phyloP scores from a whole-genome alignment of 495 filamentous ascomycete species.

The Xylaria acuta region DNA sequence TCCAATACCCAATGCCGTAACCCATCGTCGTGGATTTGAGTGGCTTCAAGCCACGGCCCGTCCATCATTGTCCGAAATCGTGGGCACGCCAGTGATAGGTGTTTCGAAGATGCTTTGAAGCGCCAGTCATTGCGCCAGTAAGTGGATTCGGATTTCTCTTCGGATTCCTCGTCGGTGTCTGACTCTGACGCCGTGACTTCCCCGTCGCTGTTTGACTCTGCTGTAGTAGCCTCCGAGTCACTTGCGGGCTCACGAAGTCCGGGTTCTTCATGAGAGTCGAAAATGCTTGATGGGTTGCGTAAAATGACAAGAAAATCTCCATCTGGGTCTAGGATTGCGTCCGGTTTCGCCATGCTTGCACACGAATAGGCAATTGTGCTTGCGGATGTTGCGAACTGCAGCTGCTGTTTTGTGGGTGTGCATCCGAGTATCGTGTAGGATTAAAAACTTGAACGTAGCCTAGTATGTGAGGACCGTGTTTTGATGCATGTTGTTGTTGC shows the following conservation, averaged over 20 bases:
- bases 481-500: neutral
- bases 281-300: neutral
- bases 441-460: neutral
- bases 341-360: neutral
- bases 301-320: slow-evolving; percentile 7
- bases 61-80: slow-evolving; percentile 49
- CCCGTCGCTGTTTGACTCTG: neutral
- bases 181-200: too few relatives aligned
- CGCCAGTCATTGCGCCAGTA: neutral
- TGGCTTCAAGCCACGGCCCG: slow-evolving; percentile 47
- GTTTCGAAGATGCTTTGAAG: slow-evolving; percentile 58
- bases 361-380: neutral
- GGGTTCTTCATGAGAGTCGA: neutral
- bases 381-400: neutral
- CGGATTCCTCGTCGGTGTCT: too few relatives aligned
- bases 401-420: neutral
- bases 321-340: neutral
- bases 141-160: neutral
- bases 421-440: neutral
- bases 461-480: neutral
- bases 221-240: neutral
- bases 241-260: neutral
- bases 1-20: slow-evolving; percentile 50
- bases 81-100: slow-evolving; percentile 56
- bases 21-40: slow-evolving; percentile 42